Conservation (phyloP, 1,139 yeast species). For the Candida sanyaensis region DNA sequence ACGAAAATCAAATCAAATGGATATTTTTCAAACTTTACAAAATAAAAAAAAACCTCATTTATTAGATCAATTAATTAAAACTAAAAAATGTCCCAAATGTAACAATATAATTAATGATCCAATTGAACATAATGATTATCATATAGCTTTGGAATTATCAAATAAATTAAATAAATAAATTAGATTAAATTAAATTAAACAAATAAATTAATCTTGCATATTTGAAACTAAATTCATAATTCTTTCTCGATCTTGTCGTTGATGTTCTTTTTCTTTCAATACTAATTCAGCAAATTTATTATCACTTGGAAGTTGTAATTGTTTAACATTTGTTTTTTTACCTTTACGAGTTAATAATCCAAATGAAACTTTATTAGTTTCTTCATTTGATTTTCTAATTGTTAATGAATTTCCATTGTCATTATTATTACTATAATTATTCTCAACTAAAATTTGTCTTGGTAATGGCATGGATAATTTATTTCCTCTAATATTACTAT, state of each 20-base stretch:
- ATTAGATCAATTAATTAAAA: conserved; percentile 20
- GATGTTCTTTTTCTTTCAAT: conserved; percentile 32
- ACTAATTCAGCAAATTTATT: conserved; percentile 47
- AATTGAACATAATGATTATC: conserved; percentile 44
- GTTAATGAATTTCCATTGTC: background rate
- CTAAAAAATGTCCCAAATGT: conserved; percentile 29
- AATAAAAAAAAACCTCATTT: conserved; percentile 15
- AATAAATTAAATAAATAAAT: conserved; percentile 23
- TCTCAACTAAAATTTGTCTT: conserved; percentile 7
- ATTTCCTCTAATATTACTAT: background rate
- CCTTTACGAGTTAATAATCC: conserved; percentile 56
- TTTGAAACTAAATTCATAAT: conserved; percentile 45
- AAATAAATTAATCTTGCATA: conserved; percentile 30
- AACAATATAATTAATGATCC: conserved; percentile 25
- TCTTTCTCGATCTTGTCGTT: conserved; percentile 37
- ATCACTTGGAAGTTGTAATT: conserved; percentile 49
- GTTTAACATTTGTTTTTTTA: conserved; percentile 44
- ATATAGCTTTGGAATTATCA: conserved; percentile 41
- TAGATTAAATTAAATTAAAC: conserved; percentile 26
- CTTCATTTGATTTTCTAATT: background rate
- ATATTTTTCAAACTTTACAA: conserved; percentile 23
- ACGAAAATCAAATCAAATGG: conserved; percentile 10
- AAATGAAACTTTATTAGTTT: conserved; percentile 35
- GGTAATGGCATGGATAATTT: conserved; percentile 26
- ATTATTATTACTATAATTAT: too few species aligned